Evolutionary conservation across 768 basidiomycete species (phyloP).

Genomic region (Boletus pseudopeckii): DNA sequence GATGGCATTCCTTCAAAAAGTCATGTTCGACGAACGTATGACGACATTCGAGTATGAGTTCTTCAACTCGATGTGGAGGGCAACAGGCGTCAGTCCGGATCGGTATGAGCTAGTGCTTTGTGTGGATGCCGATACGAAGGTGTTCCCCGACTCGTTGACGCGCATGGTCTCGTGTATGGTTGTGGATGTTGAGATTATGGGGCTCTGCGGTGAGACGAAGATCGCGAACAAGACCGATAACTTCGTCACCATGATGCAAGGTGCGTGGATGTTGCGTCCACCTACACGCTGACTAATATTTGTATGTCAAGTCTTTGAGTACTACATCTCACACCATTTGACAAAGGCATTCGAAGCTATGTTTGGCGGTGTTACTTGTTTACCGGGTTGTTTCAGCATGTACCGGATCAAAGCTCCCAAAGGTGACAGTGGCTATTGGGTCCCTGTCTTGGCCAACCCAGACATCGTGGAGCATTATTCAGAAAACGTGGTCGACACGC

Average conservation of each 20-base stretch:
- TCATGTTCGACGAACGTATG: constrained; percentile 99
- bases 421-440: constrained; percentile 94
- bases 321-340: constrained; percentile 99
- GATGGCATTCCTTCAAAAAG: constrained; percentile 97
- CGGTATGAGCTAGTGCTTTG: constrained; percentile 93
- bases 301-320: constrained; percentile 80
- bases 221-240: constrained; percentile 99
- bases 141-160: constrained; percentile 97
- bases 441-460: constrained; percentile 96
- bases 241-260: constrained; percentile 99
- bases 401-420: constrained; percentile 99
- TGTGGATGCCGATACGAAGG: constrained; percentile 97
- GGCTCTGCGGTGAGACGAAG: constrained; percentile 98
- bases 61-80: constrained; percentile 97
- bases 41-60: constrained; percentile 99
- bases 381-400: constrained; percentile 99
- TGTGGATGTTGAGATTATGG: constrained; percentile 97
- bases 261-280: constrained; percentile 44
- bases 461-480: constrained; percentile 99
- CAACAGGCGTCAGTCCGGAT: constrained; percentile 93
- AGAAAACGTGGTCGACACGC: constrained; percentile 97
- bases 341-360: constrained; percentile 99
- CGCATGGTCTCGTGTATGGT: constrained; percentile 97
- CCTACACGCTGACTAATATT: constrained; percentile 5
- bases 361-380: constrained; percentile 99